Conservation (phyloP, 129 eudicot species). For the Logfia minima region DNA sequence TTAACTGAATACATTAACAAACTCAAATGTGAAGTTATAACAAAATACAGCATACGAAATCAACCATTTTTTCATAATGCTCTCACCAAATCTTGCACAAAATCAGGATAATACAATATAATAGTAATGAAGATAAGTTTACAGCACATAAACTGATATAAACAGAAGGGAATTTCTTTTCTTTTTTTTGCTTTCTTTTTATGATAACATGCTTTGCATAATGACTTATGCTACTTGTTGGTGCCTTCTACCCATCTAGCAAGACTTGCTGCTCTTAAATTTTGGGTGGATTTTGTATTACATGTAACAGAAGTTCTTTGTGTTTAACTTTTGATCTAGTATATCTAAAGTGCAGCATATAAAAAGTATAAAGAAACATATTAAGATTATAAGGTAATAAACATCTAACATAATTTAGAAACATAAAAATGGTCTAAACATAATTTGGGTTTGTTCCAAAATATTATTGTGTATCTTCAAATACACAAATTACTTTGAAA, state of each 20-base stretch:
- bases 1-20: too few relatives aligned
- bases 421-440: background rate
- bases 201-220: background rate
- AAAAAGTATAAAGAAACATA: too few relatives aligned
- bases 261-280: background rate
- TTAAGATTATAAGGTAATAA: background rate
- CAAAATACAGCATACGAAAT: background rate
- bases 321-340: background rate
- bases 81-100: background rate
- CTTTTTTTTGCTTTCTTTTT: too few relatives aligned
- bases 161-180: background rate
- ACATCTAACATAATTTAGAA: background rate
- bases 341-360: background rate
- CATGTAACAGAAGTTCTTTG: too few relatives aligned
- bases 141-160: background rate
- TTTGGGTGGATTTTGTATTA: background rate
- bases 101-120: background rate
- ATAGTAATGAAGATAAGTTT: background rate
- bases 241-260: background rate
- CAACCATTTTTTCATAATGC: background rate
- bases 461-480: too few relatives aligned
- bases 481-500: too few relatives aligned
- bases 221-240: background rate
- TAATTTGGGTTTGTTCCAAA: too few relatives aligned
- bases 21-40: background rate